A percentile compares a stretch with the other conserved stretches of the same genome.
Evolutionary conservation across 148 eudicot genomes (phyloP).

Genomic region (Polygonum aviculare): DNA sequence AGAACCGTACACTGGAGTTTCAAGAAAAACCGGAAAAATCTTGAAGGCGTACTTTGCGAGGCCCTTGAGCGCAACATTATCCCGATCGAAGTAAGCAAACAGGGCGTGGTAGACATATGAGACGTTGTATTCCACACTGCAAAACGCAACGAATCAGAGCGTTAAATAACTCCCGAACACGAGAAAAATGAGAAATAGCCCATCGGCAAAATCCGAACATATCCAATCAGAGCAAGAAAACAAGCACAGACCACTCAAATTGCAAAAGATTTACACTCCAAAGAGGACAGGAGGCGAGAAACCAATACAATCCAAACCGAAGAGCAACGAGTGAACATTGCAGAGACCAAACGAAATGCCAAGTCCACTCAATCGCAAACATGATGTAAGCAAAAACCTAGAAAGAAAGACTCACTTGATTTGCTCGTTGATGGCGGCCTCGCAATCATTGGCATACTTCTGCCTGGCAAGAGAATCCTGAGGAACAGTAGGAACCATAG

Average conservation of each 20-base stretch:
- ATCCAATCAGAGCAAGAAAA: neutral
- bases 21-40: neutral
- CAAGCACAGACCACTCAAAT: neutral
- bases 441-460: constrained; percentile 46
- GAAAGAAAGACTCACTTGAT: constrained; percentile 41
- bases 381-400: neutral
- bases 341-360: neutral
- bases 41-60: constrained; percentile 59
- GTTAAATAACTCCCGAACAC: neutral
- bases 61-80: constrained; percentile 92
- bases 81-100: constrained; percentile 92
- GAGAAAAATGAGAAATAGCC: neutral
- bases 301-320: neutral
- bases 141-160: constrained; percentile 10
- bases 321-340: constrained; percentile 4
- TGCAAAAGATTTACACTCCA: neutral
- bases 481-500: constrained; percentile 53
- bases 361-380: neutral
- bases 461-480: constrained; percentile 83
- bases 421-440: constrained; percentile 75
- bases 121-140: constrained; percentile 94
- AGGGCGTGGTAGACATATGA: constrained; percentile 88
- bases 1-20: neutral
- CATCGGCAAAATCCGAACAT: neutral
- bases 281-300: too few relatives aligned